Base-by-base conservation (phyloP, 73 alveolate species). In the Paramecium bursaria region DNA sequence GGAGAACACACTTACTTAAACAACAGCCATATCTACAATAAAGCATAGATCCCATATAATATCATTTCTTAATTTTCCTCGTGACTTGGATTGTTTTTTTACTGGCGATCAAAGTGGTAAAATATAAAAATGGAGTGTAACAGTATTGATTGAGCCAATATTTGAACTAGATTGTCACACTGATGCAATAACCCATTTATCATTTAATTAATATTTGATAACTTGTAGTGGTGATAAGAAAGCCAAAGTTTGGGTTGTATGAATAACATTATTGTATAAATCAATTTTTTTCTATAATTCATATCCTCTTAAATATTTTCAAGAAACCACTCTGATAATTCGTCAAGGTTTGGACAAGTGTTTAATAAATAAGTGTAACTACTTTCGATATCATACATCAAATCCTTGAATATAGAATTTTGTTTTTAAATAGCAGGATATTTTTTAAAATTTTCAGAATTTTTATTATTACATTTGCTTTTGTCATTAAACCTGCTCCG, bases 161-260 rank as follows among this genome's bases (percentile, higher is more conserved):
- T 30, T 21, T 67, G 82, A 67, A 42, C 44, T 67, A 67, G 82
- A 52, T 14, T 35, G 47, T 7, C 74, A 52, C 23, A 15, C 3
- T 52, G 74, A 52, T 52, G 15, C 3, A 19, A 42, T 67, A 0
- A 67, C 53, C 1, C 60, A 67, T 67, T 31, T 67, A 15, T 17
- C 19, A 21, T 52, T 15, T 52, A 21, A 52, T 61, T 13, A 33
- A 67, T 67, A 42, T 14, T 42, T 67, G 3, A 67, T 67, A 9
- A 67, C 47, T 35, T 15, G 82, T 67, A 39, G 60, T 35, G 82
- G 60, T 17, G 82, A 67, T 42, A 67, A 67, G 48, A 67, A 67
- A 21, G 57, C 27, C 6, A 67, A 67, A 47, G 19, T 67, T 15
- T 67, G 82, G 82, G n/a, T 21, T 25, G 26, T 35, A 39, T n/a